Percentiles rank a stretch among this genome's conserved stretches.
Conservation (phyloP, 179 eudicot species). For the Beta lomatogona region DNA sequence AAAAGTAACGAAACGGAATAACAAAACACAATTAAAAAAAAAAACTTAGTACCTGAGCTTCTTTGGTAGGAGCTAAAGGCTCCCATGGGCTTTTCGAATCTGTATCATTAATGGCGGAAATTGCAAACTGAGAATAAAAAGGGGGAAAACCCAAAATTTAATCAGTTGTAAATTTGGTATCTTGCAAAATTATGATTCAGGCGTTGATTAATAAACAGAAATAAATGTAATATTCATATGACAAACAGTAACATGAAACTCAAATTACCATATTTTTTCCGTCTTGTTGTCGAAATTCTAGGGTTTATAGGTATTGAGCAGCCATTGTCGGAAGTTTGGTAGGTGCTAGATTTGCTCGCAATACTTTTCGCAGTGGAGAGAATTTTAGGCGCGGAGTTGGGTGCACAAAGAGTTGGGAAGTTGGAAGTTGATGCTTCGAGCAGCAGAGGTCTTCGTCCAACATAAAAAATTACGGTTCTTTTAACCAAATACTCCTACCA, state of each 20-base stretch:
- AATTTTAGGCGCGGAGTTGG: slow-evolving; percentile 17
- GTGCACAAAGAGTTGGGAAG: background rate
- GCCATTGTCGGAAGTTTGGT: background rate
- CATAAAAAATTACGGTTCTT: background rate
- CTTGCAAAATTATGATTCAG: background rate
- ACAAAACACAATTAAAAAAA: background rate
- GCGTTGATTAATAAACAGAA: background rate
- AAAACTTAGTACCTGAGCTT: slow-evolving; percentile 72
- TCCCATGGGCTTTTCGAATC: slow-evolving; percentile 80
- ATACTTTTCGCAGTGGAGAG: background rate
- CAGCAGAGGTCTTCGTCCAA: background rate
- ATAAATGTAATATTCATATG: background rate
- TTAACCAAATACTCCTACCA: too few relatives aligned
- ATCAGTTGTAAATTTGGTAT: background rate
- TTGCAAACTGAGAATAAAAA: slow-evolving; percentile 62
- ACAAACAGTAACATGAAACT: background rate
- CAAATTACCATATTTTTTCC: slow-evolving; percentile 7
- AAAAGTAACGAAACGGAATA: slow-evolving; percentile 5
- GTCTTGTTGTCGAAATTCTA: background rate
- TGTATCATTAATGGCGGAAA: slow-evolving; percentile 86
- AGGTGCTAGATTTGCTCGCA: background rate
- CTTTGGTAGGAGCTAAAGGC: slow-evolving; percentile 96
- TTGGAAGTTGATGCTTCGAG: background rate
- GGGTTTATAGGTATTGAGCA: background rate
- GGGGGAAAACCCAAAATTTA: background rate